phyloP scores from a whole-genome alignment of 2,329 filamentous ascomycete genomes.

The Magnaporthiopsis poae region DNA sequence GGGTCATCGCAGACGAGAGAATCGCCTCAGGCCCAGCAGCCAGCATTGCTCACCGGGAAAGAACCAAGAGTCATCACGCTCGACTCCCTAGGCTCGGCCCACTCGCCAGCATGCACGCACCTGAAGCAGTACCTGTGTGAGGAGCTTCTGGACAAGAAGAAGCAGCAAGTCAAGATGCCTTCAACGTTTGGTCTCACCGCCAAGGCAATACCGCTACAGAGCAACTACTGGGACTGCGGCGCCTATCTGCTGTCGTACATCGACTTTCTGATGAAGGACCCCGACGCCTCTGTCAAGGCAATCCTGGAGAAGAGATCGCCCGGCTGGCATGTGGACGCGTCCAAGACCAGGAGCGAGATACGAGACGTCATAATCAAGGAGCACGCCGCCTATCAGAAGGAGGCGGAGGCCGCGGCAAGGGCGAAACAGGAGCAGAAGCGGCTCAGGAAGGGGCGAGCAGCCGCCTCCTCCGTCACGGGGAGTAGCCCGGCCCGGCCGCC shows the following conservation, averaged over 20 bases:
- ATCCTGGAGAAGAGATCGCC: conserved; percentile 51
- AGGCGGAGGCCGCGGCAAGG: conserved; percentile 28
- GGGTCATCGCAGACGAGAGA: not conserved
- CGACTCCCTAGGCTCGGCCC: conserved; percentile 66
- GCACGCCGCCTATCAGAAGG: conserved; percentile 45
- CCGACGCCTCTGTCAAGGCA: conserved; percentile 57
- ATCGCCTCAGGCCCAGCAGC: not conserved
- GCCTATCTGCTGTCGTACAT: conserved; percentile 78
- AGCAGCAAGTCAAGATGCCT: conserved; percentile 28
- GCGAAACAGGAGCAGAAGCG: conserved; percentile 20
- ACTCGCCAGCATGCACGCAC: conserved; percentile 53
- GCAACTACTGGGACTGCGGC: conserved; percentile 83
- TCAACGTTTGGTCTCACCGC: conserved; percentile 51
- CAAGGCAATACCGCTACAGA: conserved; percentile 65
- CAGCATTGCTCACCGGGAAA: conserved; percentile 14
- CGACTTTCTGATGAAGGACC: conserved; percentile 67
- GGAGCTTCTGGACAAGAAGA: conserved; percentile 58
- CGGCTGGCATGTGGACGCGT: conserved; percentile 44
- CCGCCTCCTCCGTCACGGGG: not conserved
- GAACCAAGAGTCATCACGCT: conserved; percentile 71
- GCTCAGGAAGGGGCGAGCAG: conserved; percentile 1
- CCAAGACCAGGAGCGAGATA: conserved; percentile 53
- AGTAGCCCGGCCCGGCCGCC: not conserved
- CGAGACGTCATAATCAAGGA: conserved; percentile 56
- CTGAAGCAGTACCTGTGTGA: conserved; percentile 68